phyloP scores from a whole-genome alignment of 2,329 filamentous ascomycete species.

The Triangularia setosa region DNA sequence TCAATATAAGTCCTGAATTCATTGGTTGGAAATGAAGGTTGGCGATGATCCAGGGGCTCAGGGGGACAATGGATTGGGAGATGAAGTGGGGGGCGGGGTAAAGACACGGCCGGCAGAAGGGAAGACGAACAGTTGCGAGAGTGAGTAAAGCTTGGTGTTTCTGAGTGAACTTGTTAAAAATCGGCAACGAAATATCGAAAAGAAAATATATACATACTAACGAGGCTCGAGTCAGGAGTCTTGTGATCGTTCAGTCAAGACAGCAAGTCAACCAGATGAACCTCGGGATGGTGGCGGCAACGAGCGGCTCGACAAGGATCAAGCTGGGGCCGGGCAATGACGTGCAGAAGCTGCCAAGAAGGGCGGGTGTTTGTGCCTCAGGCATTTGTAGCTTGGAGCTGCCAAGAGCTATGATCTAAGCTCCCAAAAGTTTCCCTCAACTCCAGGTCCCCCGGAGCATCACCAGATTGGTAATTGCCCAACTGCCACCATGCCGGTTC shows the following conservation, averaged over 20 bases:
- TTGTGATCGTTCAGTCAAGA: not conserved
- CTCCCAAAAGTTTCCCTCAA: constrained; percentile 3
- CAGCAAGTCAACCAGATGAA: not conserved
- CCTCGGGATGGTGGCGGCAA: constrained; percentile 14
- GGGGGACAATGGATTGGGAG: not conserved
- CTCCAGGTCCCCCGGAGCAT: not conserved
- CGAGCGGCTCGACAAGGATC: constrained; percentile 14
- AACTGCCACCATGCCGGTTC: constrained; percentile 10
- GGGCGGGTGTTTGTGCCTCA: constrained; percentile 8
- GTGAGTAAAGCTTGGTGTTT: not conserved
- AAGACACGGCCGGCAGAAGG: not conserved
- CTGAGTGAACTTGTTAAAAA: not conserved
- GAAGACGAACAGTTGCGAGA: not conserved
- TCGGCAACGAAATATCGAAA: not conserved
- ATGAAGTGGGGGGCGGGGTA: not conserved
- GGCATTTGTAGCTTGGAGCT: constrained; percentile 5
- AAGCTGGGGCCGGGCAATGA: constrained; percentile 3
- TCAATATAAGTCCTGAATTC: not conserved
- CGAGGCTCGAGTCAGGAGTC: not conserved
- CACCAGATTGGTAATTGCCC: not conserved
- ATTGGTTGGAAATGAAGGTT: not conserved
- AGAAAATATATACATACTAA: not conserved
- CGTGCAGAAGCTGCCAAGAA: constrained; percentile 7
- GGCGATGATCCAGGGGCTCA: not conserved
- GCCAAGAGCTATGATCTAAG: constrained; percentile 8